phyloP scores from a whole-genome alignment of 2,329 filamentous ascomycete species.

The Zasmidium angulare region DNA sequence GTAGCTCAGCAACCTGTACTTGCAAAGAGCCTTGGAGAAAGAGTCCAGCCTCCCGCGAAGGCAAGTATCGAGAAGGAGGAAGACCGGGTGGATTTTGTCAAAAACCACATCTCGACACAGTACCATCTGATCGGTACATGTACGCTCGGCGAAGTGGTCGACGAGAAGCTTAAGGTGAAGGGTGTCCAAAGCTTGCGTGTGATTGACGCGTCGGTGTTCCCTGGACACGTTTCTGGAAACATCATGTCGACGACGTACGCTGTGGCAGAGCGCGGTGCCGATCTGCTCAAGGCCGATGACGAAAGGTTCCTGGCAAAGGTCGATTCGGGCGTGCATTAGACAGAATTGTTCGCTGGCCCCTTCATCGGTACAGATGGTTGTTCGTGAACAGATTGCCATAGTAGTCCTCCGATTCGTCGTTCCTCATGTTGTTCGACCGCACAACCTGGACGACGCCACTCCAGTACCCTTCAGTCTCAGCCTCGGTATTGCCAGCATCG shows the following conservation, averaged over 20 bases:
- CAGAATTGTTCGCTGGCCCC: not conserved
- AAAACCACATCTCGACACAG: constrained; percentile 32
- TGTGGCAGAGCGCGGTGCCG: constrained; percentile 39
- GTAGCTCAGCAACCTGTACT: constrained; percentile 48
- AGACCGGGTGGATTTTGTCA: constrained; percentile 29
- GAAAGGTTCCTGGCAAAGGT: constrained; percentile 10
- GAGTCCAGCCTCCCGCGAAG: constrained; percentile 35
- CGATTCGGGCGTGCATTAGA: not conserved
- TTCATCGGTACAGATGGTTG: constrained; percentile 31
- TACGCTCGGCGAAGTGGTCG: constrained; percentile 37
- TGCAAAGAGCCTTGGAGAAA: constrained; percentile 40
- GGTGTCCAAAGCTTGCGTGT: constrained; percentile 32
- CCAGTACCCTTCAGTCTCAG: constrained; percentile 58
- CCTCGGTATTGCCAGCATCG: constrained; percentile 35
- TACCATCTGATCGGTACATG: constrained; percentile 45
- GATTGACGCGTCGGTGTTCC: constrained; percentile 39
- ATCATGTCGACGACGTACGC: constrained; percentile 36
- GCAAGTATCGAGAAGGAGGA: constrained; percentile 28
- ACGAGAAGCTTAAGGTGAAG: constrained; percentile 32
- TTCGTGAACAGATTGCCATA: constrained; percentile 34
- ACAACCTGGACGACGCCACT: constrained; percentile 59
- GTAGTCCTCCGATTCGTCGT: constrained; percentile 35
- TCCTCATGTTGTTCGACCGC: constrained; percentile 36
- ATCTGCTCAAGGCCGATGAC: constrained; percentile 31
- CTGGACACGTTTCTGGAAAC: constrained; percentile 33